Conservation (phyloP, 371 early-diverging fungal species). For the Mortierella sp. region DNA sequence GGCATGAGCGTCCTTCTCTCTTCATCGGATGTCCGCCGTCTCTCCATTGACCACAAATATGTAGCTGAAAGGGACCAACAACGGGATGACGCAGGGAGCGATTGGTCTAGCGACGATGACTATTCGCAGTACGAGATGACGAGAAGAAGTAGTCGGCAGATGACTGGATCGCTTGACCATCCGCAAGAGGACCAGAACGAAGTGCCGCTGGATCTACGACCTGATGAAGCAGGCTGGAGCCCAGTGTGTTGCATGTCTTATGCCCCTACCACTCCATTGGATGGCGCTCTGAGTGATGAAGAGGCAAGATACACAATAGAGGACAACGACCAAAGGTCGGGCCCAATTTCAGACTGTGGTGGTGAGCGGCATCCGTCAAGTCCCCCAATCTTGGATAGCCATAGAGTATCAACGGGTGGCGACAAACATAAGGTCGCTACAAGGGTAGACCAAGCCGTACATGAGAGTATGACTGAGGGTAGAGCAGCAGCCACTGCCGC, state of each 20-base stretch:
- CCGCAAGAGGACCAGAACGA: not conserved
- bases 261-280: too few species aligned
- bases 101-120: slow-evolving; percentile 38
- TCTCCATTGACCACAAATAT: slow-evolving; percentile 6
- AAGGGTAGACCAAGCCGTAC: too few species aligned
- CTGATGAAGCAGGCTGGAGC: not conserved
- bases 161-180: not conserved
- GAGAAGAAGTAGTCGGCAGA: slow-evolving; percentile 15
- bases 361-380: too few species aligned
- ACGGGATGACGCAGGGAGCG: slow-evolving; percentile 16
- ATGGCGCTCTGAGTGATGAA: too few species aligned
- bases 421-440: too few species aligned
- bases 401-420: too few species aligned
- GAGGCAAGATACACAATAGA: too few species aligned
- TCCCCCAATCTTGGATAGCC: too few species aligned
- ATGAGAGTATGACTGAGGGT: not conserved
- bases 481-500: not conserved
- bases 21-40: slow-evolving; percentile 12
- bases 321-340: too few species aligned
- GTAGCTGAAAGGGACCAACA: slow-evolving; percentile 6
- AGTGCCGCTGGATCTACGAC: slow-evolving; percentile 6
- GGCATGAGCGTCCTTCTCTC: slow-evolving; percentile 22
- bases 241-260: too few species aligned
- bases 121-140: slow-evolving; percentile 37
- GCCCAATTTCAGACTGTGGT: too few species aligned